Evolutionary conservation across 257 asterid species (phyloP).

Genomic region (Forsythia viridissima): DNA sequence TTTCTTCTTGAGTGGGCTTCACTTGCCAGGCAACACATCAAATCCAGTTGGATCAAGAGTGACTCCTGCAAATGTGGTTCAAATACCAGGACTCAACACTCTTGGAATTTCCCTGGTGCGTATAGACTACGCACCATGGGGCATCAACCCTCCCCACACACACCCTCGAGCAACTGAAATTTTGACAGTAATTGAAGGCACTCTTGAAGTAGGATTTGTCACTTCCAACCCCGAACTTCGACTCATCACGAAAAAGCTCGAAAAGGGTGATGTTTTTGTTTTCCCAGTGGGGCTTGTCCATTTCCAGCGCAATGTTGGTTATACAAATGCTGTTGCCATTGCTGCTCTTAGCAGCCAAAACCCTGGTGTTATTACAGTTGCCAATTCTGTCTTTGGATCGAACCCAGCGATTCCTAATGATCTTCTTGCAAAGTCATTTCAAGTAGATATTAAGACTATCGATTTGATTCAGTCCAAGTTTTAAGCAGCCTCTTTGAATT

Average conservation of each 20-base stretch:
- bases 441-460: not conserved
- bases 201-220: not conserved
- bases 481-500: not conserved
- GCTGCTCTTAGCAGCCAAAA: slow-evolving; percentile 1
- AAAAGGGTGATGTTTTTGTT: slow-evolving; percentile 15
- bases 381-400: slow-evolving; percentile 15
- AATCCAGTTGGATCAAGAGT: slow-evolving; percentile 38
- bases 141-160: too few species aligned
- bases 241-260: not conserved
- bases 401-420: not conserved
- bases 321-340: slow-evolving; percentile 7
- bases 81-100: slow-evolving; percentile 51
- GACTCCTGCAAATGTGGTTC: slow-evolving; percentile 32
- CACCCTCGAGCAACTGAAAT: too few species aligned
- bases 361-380: not conserved
- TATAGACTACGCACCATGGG: slow-evolving; percentile 6
- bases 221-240: slow-evolving; percentile 8
- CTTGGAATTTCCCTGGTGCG: slow-evolving; percentile 48
- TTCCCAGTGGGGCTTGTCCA: slow-evolving; percentile 20
- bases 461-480: slow-evolving; percentile 7
- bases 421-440: slow-evolving; percentile 17
- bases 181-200: too few species aligned
- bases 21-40: slow-evolving; percentile 27
- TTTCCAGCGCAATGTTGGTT: slow-evolving; percentile 15
- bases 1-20: slow-evolving; percentile 43